A percentile compares a stretch with the other conserved stretches of the same genome.
Conservation (phyloP, 495 filamentous ascomycete species). For the Clohesyomyces aquaticus region DNA sequence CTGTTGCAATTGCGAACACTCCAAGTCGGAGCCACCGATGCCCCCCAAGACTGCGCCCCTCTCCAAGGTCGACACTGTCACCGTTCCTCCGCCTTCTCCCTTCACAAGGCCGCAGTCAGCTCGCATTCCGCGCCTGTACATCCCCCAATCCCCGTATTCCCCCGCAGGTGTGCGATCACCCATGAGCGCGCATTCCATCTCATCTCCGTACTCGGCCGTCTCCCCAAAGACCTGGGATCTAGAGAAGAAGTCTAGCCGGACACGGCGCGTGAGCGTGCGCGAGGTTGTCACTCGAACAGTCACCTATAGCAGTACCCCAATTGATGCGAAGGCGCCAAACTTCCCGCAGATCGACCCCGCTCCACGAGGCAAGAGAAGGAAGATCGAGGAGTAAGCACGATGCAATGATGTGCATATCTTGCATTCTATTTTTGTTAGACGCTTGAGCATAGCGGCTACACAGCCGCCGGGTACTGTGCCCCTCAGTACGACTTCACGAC, state of each 20-base stretch:
- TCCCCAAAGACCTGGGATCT: conserved; percentile 65
- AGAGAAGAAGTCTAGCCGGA: conserved; percentile 57
- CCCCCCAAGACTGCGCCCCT: conserved; percentile 29
- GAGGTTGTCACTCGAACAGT: conserved; percentile 78
- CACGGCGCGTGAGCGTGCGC: conserved; percentile 54
- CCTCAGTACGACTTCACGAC: conserved; percentile 14
- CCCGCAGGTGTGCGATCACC: conserved; percentile 56
- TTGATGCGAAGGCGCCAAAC: conserved; percentile 54
- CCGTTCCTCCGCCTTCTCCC: conserved; percentile 49
- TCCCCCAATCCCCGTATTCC: conserved; percentile 64
- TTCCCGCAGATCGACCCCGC: conserved; percentile 63
- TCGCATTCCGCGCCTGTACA: conserved; percentile 58
- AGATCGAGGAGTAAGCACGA: conserved; percentile 56
- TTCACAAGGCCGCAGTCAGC: conserved; percentile 61
- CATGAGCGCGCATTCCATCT: conserved; percentile 54
- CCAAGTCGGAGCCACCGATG: conserved; percentile 45
- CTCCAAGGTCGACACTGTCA: conserved; percentile 25
- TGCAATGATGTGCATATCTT: not conserved
- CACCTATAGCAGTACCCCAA: conserved; percentile 57
- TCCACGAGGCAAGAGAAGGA: conserved; percentile 75
- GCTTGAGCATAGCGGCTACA: conserved; percentile 28
- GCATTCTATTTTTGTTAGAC: conserved; percentile 17
- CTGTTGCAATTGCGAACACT: conserved; percentile 59
- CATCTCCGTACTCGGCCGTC: conserved; percentile 49
- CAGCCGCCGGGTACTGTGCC: conserved; percentile 17